Conservation (phyloP, 805 yeast genomes). For the Pichia scutulata region DNA sequence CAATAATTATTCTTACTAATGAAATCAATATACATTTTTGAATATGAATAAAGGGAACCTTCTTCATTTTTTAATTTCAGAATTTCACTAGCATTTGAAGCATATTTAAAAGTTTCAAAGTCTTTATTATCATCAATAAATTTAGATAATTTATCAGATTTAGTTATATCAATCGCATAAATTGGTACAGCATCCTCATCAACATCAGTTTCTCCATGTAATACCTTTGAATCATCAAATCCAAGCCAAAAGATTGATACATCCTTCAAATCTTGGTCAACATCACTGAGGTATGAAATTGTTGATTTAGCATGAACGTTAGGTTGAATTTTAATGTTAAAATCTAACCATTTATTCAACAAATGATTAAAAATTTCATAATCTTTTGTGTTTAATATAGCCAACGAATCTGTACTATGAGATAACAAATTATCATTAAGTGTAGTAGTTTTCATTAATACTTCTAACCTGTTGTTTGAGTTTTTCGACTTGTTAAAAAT, state of each 20-base stretch:
- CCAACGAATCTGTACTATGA: background rate
- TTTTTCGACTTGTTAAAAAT: background rate
- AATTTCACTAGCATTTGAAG: conserved; percentile 11
- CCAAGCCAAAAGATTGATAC: conserved; percentile 8
- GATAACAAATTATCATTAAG: no score
- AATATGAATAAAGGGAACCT: conserved; percentile 71
- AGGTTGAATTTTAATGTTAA: conserved; percentile 2
- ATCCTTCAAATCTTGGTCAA: conserved; percentile 1
- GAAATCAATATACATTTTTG: conserved; percentile 84
- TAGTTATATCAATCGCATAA: conserved; percentile 52
- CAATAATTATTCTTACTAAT: conserved; percentile 63
- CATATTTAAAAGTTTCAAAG: background rate
- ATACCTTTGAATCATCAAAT: conserved; percentile 3
- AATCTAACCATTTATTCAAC: conserved; percentile 6
- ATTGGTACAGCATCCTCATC: conserved; percentile 44
- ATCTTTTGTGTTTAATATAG: background rate
- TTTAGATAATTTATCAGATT: conserved; percentile 11
- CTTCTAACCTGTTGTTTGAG: background rate
- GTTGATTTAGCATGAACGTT: background rate
- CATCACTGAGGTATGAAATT: background rate
- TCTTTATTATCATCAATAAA: background rate
- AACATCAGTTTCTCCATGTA: conserved; percentile 14
- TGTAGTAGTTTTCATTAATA: background rate
- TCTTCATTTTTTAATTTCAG: conserved; percentile 30
- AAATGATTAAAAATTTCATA: background rate